Percentiles rank a stretch among this genome's conserved stretches.
Conservation (phyloP, 495 filamentous ascomycete genomes). For the Aspergillus diversus region DNA sequence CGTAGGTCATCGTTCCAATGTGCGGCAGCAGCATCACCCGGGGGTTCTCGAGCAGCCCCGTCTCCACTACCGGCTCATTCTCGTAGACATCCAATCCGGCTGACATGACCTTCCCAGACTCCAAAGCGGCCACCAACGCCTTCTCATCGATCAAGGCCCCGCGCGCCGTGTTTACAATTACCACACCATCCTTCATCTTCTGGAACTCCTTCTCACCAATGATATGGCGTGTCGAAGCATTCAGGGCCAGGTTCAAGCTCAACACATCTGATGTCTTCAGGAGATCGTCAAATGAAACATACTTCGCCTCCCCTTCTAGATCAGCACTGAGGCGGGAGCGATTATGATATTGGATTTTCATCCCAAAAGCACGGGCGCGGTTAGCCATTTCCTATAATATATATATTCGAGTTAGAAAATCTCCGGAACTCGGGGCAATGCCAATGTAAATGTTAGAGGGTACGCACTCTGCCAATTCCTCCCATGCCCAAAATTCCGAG, state of each 20-base stretch:
- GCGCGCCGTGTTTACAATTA: slow-evolving; percentile 82
- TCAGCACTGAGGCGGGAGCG: slow-evolving; percentile 58
- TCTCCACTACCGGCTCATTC: slow-evolving; percentile 73
- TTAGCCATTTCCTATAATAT: slow-evolving; percentile 63
- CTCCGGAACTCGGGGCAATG: neutral
- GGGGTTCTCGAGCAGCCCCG: slow-evolving; percentile 69
- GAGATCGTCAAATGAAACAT: slow-evolving; percentile 71
- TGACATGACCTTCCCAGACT: slow-evolving; percentile 64
- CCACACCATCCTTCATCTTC: slow-evolving; percentile 77
- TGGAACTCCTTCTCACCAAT: slow-evolving; percentile 66
- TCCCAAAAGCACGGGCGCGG: slow-evolving; percentile 69
- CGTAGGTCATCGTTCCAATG: slow-evolving; percentile 72
- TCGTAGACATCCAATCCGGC: slow-evolving; percentile 83
- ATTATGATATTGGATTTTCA: slow-evolving; percentile 75
- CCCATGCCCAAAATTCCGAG: slow-evolving; percentile 87
- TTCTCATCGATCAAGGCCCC: slow-evolving; percentile 79
- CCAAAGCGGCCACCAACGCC: slow-evolving; percentile 70
- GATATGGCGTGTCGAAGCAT: slow-evolving; percentile 67
- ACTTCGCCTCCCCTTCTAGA: slow-evolving; percentile 60
- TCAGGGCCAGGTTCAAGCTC: slow-evolving; percentile 75
- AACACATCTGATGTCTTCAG: slow-evolving; percentile 71
- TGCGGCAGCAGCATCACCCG: slow-evolving; percentile 78
- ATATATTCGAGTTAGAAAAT: neutral
- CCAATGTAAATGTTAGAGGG: neutral
- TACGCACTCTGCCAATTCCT: slow-evolving; percentile 66